A percentile compares a stretch with the other conserved stretches of the same genome.
These are phyloP conservation scores for Liquidambar formosana DNA, from an alignment of 164 flowering plant genomes.

Conservation along the genomic window DNA sequence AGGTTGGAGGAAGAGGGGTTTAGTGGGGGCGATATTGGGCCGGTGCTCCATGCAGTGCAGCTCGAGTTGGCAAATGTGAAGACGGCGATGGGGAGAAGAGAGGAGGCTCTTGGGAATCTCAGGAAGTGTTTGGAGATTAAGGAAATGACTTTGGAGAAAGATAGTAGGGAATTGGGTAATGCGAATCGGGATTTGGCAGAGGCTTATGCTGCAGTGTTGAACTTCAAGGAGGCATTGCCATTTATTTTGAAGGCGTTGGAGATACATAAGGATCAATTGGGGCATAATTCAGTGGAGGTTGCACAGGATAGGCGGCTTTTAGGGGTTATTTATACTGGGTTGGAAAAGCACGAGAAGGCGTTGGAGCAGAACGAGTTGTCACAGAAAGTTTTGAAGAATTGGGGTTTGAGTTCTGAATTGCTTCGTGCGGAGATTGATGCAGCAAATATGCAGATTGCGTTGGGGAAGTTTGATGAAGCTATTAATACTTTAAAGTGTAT, in stretches of 20 bases:
- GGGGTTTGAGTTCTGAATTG: conserved; percentile 72
- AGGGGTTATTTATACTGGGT: conserved; percentile 79
- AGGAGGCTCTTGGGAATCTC: conserved; percentile 72
- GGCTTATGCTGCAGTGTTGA: conserved; percentile 71
- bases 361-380: conserved; percentile 80
- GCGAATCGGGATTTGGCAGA: conserved; percentile 78
- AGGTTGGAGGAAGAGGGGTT: conserved; percentile 52
- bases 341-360: conserved; percentile 84
- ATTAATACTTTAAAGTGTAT: conserved; percentile 60
- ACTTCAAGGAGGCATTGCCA: conserved; percentile 80
- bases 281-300: conserved; percentile 80
- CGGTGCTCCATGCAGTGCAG: conserved; percentile 71
- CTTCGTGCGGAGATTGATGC: conserved; percentile 86
- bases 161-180: conserved; percentile 68
- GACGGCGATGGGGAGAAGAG: conserved; percentile 86
- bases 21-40: conserved; percentile 47
- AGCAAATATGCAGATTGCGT: conserved; percentile 84
- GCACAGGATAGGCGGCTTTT: conserved; percentile 83
- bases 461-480: conserved; percentile 76
- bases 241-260: conserved; percentile 74
- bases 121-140: conserved; percentile 73
- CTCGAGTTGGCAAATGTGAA: conserved; percentile 68
- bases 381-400: conserved; percentile 65
- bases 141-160: conserved; percentile 57
- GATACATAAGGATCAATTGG: conserved; percentile 58